Percentiles rank a stretch among this genome's conserved stretches.
These are phyloP conservation scores for Hygrophila difformis DNA, from an alignment of 257 asterid species.

Conservation along the genomic window DNA sequence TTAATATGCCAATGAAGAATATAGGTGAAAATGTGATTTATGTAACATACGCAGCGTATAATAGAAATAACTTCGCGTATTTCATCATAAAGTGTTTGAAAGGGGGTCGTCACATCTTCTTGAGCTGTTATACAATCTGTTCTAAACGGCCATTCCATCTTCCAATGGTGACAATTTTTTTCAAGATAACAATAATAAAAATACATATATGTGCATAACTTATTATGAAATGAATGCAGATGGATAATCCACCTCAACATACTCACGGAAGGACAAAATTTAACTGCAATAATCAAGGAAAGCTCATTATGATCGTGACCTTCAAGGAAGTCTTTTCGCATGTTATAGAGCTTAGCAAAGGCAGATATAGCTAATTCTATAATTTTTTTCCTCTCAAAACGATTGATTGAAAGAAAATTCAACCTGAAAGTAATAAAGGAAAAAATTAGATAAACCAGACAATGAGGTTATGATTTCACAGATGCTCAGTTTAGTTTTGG, in stretches of 20 bases:
- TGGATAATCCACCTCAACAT: neutral
- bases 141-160: too few relatives aligned
- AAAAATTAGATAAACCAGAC: neutral
- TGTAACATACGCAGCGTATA: too few relatives aligned
- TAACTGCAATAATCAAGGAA: conserved; percentile 74
- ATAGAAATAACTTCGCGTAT: too few relatives aligned
- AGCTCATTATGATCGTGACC: conserved; percentile 31
- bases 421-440: conserved; percentile 34
- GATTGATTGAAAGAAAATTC: conserved; percentile 89
- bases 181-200: neutral
- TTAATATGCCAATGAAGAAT: too few relatives aligned
- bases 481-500: neutral
- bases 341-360: conserved; percentile 53
- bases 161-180: too few relatives aligned
- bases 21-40: too few relatives aligned
- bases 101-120: too few relatives aligned
- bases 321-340: conserved; percentile 23
- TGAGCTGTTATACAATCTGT: too few relatives aligned
- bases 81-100: too few relatives aligned
- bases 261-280: conserved; percentile 7
- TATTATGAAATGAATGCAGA: neutral
- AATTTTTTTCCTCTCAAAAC: conserved; percentile 92
- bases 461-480: neutral
- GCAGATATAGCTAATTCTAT: conserved; percentile 89
- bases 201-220: neutral